Percentiles rank a stretch among this genome's conserved stretches.
Evolutionary conservation across 306 rosid species (phyloP).

Genomic region (Chamaecrista fasciculata): DNA sequence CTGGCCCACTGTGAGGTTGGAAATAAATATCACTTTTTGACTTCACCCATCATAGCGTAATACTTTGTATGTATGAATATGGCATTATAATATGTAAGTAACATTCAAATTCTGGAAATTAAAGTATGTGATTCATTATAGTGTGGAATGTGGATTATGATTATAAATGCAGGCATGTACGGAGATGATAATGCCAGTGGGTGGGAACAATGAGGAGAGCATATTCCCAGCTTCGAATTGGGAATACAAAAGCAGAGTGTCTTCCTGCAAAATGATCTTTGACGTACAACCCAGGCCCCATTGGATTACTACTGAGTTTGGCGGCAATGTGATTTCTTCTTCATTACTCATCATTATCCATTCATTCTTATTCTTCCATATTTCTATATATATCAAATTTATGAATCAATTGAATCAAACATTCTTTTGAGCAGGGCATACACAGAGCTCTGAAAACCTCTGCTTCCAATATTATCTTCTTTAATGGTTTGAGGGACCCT

Average conservation of each 20-base stretch:
- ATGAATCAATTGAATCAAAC: background rate
- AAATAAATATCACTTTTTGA: too few relatives aligned
- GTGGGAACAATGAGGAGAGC: conserved; percentile 50
- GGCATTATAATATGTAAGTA: too few relatives aligned
- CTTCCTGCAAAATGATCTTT: conserved; percentile 17
- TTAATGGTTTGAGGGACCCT: conserved; percentile 68
- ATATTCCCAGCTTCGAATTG: conserved; percentile 55
- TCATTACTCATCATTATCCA: background rate
- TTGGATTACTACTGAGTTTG: conserved; percentile 56
- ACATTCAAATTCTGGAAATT: too few relatives aligned
- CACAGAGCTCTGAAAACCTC: conserved; percentile 12
- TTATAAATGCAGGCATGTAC: conserved; percentile 61
- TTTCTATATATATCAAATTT: too few relatives aligned
- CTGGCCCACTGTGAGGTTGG: too few relatives aligned
- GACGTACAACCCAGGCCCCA: conserved; percentile 43
- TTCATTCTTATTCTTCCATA: too few relatives aligned
- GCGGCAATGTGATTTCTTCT: conserved; percentile 39
- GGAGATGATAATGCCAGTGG: conserved; percentile 69
- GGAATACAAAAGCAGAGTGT: conserved; percentile 25
- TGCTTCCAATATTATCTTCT: conserved; percentile 43
- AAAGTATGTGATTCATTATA: too few relatives aligned
- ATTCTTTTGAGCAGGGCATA: conserved; percentile 33
- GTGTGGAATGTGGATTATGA: too few relatives aligned
- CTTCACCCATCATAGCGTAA: too few relatives aligned
- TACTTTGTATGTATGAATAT: too few relatives aligned